phyloP scores from a whole-genome alignment of 2,329 filamentous ascomycete genomes.

The Botryotinia globosa region DNA sequence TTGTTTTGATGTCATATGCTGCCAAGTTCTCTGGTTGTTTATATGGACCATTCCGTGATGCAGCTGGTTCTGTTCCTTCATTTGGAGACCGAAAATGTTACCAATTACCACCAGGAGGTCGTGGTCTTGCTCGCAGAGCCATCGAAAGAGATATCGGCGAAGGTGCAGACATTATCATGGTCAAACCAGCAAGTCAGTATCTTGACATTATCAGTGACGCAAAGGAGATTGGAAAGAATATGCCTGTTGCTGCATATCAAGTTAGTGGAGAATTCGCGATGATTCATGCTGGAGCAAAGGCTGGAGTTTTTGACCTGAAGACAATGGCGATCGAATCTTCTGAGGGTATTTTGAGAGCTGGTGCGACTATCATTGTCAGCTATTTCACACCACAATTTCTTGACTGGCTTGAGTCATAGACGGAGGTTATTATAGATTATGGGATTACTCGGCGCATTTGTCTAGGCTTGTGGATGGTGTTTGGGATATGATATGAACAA shows the following conservation, averaged over 20 bases:
- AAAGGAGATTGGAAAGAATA: conserved; percentile 86
- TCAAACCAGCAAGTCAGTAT: conserved; percentile 94
- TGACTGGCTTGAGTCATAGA: conserved; percentile 59
- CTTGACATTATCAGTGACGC: conserved; percentile 97
- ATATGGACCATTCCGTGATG: conserved; percentile 96
- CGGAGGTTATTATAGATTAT: background rate
- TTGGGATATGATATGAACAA: conserved; percentile 15
- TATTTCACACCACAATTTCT: conserved; percentile 88
- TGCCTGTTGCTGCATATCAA: conserved; percentile 94
- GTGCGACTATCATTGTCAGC: conserved; percentile 87
- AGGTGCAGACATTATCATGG: conserved; percentile 98
- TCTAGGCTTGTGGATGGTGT: conserved; percentile 6
- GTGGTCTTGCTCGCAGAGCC: conserved; percentile 85
- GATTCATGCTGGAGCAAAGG: conserved; percentile 94
- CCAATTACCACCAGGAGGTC: conserved; percentile 88
- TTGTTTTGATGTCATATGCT: conserved; percentile 94
- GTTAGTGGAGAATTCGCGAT: conserved; percentile 97
- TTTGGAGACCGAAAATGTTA: conserved; percentile 97
- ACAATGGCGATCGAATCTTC: conserved; percentile 93
- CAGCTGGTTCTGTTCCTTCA: conserved; percentile 83
- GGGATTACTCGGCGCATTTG: background rate
- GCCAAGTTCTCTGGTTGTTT: conserved; percentile 97
- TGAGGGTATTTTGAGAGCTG: conserved; percentile 87
- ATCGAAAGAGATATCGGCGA: conserved; percentile 88
- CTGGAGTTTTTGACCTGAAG: conserved; percentile 93